Conservation (phyloP, 2,329 filamentous ascomycete species). For the Botryosphaeria dothidea region DNA sequence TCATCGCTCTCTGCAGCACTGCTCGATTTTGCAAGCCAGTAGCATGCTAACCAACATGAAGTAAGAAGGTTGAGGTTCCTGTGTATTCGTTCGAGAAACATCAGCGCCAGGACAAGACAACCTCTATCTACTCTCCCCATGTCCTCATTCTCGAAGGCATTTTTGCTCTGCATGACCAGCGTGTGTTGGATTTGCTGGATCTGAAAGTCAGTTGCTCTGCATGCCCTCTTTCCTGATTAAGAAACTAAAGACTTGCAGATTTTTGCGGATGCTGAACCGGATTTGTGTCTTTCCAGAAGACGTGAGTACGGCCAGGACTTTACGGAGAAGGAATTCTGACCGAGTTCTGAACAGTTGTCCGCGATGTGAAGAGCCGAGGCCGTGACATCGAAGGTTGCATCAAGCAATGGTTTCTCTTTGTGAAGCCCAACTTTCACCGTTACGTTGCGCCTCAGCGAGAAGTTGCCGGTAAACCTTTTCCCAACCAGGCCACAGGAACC, state of each 20-base stretch:
- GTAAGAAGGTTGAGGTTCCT: slow-evolving; percentile 86
- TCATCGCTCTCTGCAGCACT: background rate
- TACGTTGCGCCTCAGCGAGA: slow-evolving; percentile 91
- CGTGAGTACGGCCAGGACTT: slow-evolving; percentile 50
- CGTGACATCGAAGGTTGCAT: slow-evolving; percentile 93
- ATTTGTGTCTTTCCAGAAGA: slow-evolving; percentile 87
- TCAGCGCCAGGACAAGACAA: slow-evolving; percentile 74
- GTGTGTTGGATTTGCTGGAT: slow-evolving; percentile 83
- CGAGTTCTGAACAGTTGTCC: slow-evolving; percentile 60
- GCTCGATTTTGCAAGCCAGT: background rate
- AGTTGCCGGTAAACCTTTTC: slow-evolving; percentile 64
- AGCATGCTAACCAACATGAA: slow-evolving; percentile 38
- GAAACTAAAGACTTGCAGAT: slow-evolving; percentile 54
- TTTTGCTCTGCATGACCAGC: slow-evolving; percentile 85
- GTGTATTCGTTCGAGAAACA: slow-evolving; percentile 96
- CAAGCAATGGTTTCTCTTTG: slow-evolving; percentile 96
- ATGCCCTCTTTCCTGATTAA: too few relatives aligned
- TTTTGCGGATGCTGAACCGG: slow-evolving; percentile 93
- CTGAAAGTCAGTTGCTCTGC: slow-evolving; percentile 66
- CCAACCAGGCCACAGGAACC: background rate
- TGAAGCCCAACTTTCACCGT: slow-evolving; percentile 95
- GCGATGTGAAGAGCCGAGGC: slow-evolving; percentile 86
- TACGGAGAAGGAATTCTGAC: slow-evolving; percentile 10
- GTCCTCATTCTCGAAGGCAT: slow-evolving; percentile 96
- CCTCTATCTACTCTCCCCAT: slow-evolving; percentile 91